Conservation (phyloP, 1,139 yeast species). For the Protomyces macrosporus region DNA sequence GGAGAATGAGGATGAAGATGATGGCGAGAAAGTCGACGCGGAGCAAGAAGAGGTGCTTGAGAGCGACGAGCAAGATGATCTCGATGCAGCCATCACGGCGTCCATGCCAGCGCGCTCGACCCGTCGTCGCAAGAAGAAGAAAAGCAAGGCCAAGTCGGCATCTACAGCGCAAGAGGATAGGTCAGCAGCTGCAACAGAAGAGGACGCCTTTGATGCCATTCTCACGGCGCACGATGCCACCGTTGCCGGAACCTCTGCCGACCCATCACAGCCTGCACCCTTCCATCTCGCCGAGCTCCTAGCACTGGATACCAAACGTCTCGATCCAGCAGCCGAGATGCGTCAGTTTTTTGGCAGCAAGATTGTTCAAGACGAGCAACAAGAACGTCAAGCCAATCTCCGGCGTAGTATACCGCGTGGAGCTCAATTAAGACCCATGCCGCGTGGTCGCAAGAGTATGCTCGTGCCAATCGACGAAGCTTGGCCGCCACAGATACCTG, state of each 20-base stretch:
- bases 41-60: not conserved
- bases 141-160: conserved; percentile 6
- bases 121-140: conserved; percentile 17
- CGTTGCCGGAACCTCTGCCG: not conserved
- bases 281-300: conserved; percentile 12
- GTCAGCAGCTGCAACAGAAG: not conserved
- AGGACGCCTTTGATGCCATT: conserved; percentile 17
- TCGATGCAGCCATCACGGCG: not conserved
- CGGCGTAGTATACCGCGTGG: conserved; percentile 44
- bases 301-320: conserved; percentile 30
- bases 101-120: not conserved
- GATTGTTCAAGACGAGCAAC: conserved; percentile 65
- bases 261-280: not conserved
- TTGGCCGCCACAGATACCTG: conserved; percentile 68
- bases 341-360: conserved; percentile 67
- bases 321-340: conserved; percentile 79
- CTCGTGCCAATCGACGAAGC: conserved; percentile 73
- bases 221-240: conserved; percentile 14
- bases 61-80: not conserved
- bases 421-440: conserved; percentile 61
- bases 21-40: not conserved
- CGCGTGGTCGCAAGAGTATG: conserved; percentile 78
- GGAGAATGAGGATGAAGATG: not conserved
- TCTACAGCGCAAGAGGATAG: not conserved
- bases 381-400: conserved; percentile 41